These are phyloP conservation scores for Ceratobasidium sp. DNA, from an alignment of 1,284 basidiomycete species.

Conservation along the genomic window DNA sequence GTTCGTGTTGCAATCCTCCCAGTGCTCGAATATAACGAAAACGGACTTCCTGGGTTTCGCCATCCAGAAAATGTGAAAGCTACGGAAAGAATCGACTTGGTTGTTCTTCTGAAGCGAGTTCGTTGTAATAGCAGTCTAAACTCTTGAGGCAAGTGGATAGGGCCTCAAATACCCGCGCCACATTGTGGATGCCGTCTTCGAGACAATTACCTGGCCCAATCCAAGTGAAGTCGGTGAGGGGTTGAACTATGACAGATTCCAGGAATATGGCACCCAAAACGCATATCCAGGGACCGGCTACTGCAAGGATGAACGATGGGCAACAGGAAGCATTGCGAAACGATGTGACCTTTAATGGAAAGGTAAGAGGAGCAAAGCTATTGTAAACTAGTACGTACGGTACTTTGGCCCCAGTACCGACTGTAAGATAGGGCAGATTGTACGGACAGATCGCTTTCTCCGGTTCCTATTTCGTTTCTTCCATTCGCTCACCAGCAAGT, in stretches of 20 bases:
- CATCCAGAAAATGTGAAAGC: not conserved
- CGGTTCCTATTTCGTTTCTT: constrained; percentile 34
- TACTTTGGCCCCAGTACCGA: constrained; percentile 28
- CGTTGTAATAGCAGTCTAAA: constrained; percentile 12
- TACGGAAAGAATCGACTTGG: constrained; percentile 19
- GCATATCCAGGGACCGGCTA: constrained; percentile 46
- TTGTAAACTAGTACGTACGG: not conserved
- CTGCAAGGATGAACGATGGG: constrained; percentile 47
- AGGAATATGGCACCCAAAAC: constrained; percentile 47
- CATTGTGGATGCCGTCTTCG: not conserved
- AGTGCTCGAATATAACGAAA: not conserved
- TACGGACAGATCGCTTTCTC: constrained; percentile 19
- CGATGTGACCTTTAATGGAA: not conserved
- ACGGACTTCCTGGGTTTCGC: not conserved
- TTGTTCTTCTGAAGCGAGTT: constrained; percentile 17
- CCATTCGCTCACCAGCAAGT: too few relatives aligned
- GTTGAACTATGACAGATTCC: constrained; percentile 46
- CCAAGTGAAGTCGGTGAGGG: constrained; percentile 43
- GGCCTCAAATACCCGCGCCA: constrained; percentile 8
- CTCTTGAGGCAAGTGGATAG: constrained; percentile 6
- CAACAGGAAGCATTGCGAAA: constrained; percentile 46
- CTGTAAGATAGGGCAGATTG: constrained; percentile 14
- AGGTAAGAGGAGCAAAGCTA: not conserved
- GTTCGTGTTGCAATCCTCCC: not conserved
- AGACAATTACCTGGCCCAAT: not conserved